phyloP scores from a whole-genome alignment of 208 protist species.

The Spongospora subterranea region DNA sequence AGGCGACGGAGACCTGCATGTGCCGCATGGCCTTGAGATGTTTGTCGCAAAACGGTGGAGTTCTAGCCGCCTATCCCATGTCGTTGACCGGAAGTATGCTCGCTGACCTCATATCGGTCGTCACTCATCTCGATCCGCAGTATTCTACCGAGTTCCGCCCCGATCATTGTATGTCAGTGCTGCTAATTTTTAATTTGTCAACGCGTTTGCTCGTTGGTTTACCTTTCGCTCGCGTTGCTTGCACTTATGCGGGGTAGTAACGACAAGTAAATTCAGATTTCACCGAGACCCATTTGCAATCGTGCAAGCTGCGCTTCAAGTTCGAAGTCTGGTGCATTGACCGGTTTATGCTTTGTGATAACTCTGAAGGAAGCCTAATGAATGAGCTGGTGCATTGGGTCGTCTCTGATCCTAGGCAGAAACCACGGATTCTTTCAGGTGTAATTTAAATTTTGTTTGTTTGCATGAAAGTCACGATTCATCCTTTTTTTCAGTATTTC shows the following conservation, averaged over 20 bases:
- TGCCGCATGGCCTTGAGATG: not conserved
- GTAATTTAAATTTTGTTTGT: no score
- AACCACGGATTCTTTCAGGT: not conserved
- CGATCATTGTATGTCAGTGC: not conserved
- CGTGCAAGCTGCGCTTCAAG: not conserved
- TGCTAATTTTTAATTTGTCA: not conserved
- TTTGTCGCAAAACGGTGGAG: not conserved
- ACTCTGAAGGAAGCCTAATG: not conserved
- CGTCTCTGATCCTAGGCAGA: not conserved
- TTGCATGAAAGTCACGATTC: no score
- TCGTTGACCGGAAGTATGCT: not conserved
- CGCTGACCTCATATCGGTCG: not conserved
- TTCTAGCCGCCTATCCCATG: not conserved
- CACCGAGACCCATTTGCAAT: no score
- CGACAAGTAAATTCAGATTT: no score
- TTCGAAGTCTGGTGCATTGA: not conserved
- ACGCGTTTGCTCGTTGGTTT: not conserved
- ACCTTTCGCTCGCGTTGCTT: no score
- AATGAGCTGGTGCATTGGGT: not conserved
- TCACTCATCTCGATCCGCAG: not conserved
- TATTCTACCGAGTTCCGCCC: not conserved
- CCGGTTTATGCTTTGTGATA: not conserved
- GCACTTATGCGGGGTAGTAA: no score
- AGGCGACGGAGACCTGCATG: not conserved
- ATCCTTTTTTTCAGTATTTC: no score